Evolutionary conservation across 805 yeast species (phyloP).

Genomic region (Myxozyma geophila): DNA sequence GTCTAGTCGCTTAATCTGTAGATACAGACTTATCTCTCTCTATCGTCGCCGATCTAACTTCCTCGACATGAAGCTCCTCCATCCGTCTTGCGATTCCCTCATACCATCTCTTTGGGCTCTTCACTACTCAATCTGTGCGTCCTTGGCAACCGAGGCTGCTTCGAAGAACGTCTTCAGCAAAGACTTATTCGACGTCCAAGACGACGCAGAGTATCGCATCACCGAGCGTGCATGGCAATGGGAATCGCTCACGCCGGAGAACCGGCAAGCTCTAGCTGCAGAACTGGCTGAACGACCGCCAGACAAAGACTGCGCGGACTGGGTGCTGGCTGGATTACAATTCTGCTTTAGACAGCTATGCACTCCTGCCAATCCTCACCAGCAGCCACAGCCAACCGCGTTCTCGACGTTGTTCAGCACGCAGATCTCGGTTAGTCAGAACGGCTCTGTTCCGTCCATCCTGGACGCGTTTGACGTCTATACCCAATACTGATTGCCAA

Average conservation of each 20-base stretch:
- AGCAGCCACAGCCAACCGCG: too few species aligned
- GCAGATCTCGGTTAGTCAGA: not conserved
- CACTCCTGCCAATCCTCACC: not conserved
- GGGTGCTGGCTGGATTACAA: conserved; percentile 7
- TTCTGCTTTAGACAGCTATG: conserved; percentile 1
- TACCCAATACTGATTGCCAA: not conserved
- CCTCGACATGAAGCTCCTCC: not conserved
- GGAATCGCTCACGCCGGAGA: conserved; percentile 5
- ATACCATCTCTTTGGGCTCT: conserved; percentile 5
- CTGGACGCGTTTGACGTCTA: not conserved
- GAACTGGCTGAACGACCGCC: not conserved
- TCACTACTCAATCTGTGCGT: not conserved
- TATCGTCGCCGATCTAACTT: too few species aligned
- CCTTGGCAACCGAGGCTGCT: not conserved
- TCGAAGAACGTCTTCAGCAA: not conserved
- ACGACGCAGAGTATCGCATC: conserved; percentile 6
- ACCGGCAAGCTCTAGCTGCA: not conserved
- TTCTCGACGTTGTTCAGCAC: too few species aligned
- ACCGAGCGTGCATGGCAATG: conserved; percentile 18
- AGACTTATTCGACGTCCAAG: conserved; percentile 7
- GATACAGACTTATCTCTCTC: too few species aligned
- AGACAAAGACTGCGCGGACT: not conserved
- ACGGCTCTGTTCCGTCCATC: conserved; percentile 8
- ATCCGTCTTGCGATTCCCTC: conserved; percentile 1
- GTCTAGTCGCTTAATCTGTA: too few species aligned